Evolutionary conservation across 495 filamentous ascomycete species (phyloP), one percentile per base, ranked within the genome.

Genomic region (Melanomma pulvis-pyrius): DNA sequence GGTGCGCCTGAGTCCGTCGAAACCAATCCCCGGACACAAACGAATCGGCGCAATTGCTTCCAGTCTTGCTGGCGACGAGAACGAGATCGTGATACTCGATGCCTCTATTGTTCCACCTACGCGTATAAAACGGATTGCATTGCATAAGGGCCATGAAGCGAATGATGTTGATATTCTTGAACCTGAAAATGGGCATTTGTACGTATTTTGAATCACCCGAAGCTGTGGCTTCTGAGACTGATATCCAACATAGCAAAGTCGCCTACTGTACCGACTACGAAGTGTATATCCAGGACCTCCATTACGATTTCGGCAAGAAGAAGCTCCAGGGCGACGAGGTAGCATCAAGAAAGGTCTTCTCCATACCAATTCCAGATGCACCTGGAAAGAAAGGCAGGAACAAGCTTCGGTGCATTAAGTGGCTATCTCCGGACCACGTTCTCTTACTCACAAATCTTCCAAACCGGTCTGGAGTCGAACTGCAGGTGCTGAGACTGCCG

Each of bases 261-360:
- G 88, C 88, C 4, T 97, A 94, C 76, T 96, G 90, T 71, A 90
- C 90, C 58, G 87, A 88, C 55, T 79, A 87, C 72, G 87, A 94
- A 63, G 82, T 98, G 41, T 90, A 78, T 74, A 73, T 83, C 25
- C 72, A 83, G 50, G 78, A 80, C 49, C 77, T 87, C 28, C 74
- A 78, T 41, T 74, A 84, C 79, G 71, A 77, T 69, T 72, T 83
- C 81, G 46, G 70, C 75, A 29, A 82, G 66, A 76, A 74, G 58
- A 74, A 73, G 19, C 44, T 61, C 22, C 79, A 80, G 65, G 82
- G 80, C 30, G 80, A 79, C 30, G 73, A 81, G 1, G 79, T 79
- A 2, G 82, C 85, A n/a, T 86, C 90, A 17, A 72, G 77, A 67
- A 80, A 75, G 36, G 78, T 90, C 51, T 90, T 87, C 73, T 82